Base-by-base conservation (phyloP, 176 grass and related monocot species). In the Stipa capillata region DNA sequence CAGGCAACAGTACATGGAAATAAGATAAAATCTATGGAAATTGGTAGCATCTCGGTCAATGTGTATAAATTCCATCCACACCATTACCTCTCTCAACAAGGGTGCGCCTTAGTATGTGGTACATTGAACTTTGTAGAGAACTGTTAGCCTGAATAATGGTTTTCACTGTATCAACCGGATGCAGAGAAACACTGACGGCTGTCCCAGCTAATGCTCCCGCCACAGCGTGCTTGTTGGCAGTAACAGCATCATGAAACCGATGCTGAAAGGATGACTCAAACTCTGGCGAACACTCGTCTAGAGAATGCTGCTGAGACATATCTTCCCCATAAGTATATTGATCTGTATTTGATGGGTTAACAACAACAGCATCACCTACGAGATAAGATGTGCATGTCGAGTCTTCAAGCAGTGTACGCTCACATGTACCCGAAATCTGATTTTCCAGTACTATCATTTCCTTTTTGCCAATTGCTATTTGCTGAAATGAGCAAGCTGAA, bases 81-180 rank as follows among this genome's bases (percentile, higher is more conserved):
- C 69, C 32, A 55, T 58, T 90, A 98, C 95, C 95, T 83, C 87
- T 92, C 85, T 98, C 87, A 87, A 84, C 83, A 89, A 94, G 87
- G 72, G 85, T 87, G 56, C 7, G 47, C 52, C 87, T 87, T 53
- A 98, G 80, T 60, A 87, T 84, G 57, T 75, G 78, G 74, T 90
- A 90, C 50, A 90, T 85, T 47, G 95, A 98, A 74, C 78, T 92
- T 74, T 81, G 87, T 76, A 85, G 65, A 39, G 32, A 80, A 73
- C 68, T 85, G 52, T 90, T 92, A 65, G 85, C 88, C 61, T 98
- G 95, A 90, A 98, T 89, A 44, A 94, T 81, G 34, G 95, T 98
- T 69, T 98, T 98, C 65, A 98, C 80, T 82, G 95, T 98, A 89
- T 98, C 95, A 89, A 98, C 72, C 36, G 95, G 95, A 84, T 98